Base-by-base conservation (phyloP, 2,329 filamentous ascomycete genomes). In the Trichophaea hybrida region DNA sequence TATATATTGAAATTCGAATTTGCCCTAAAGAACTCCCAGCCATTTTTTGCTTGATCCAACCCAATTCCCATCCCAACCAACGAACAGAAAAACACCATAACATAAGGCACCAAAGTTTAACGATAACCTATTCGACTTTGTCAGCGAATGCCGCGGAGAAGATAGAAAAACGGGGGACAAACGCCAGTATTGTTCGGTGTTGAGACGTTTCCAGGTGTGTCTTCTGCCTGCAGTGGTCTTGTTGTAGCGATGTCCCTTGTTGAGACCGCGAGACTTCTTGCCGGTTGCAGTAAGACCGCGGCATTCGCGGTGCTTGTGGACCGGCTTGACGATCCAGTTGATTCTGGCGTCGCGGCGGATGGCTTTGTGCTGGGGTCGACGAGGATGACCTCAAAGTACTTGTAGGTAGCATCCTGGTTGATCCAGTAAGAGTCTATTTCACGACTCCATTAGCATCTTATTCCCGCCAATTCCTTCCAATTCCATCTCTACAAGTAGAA, bases 391-490 rank as follows among this genome's bases (percentile, higher is more conserved):
- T 98, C 93, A 82, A 83, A 98, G 87, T 98, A 98, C 84, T 98
- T 98, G 88, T 97, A 98, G 78, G 93, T 98, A 65, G 90, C 96
- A 82, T 98, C 93, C 83, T 97, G 89, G 87, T 98, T 98, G 82
- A 98, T 88, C 94, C 94, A 98, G 90, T 98, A 98, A 68, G 91
- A 97, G 87, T 98, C 62, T 64, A 13, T 35, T n/a, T 53, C 50
- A 6, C 48, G 31, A 12, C 48, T 17, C 40, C n/a, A 46, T 46
- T 17, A 46, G 40, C 24, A 13, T 17, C n/a, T 17, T 6, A 46
- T 1, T 12, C 10, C 40, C 40, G 5, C 10, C 24, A 24, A 46
- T n/a, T 46, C 40, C 40, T n/a, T 5, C 17, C 32, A 32, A 46
- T 32, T 55, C 13, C 34, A 44, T 44, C 40, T 46, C 40, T 40